Conservation (phyloP, 768 basidiomycete genomes). For the Pulveroboletus sp. region DNA sequence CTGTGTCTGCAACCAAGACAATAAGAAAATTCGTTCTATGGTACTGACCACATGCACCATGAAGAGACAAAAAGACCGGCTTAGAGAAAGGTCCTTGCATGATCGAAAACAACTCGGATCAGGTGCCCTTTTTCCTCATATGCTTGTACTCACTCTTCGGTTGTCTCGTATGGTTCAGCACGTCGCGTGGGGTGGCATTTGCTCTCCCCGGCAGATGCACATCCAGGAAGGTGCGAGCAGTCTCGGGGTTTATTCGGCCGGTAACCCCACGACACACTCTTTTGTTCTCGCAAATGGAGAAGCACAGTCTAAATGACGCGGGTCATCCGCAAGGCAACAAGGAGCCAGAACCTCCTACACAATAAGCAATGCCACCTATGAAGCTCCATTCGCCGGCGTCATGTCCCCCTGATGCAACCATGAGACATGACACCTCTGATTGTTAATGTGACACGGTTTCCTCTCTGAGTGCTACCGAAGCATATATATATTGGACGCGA, state of each 20-base stretch:
- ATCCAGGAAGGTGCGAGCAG: too few relatives aligned
- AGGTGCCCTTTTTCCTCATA: background rate
- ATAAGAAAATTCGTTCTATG: conserved; percentile 8
- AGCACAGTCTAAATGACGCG: background rate
- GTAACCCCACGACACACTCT: background rate
- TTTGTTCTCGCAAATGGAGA: conserved; percentile 21
- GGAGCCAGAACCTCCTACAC: conserved; percentile 5
- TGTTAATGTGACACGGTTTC: background rate
- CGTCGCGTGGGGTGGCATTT: too few relatives aligned
- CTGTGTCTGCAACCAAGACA: conserved; percentile 19
- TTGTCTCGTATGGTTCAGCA: too few relatives aligned
- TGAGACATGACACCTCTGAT: conserved; percentile 1
- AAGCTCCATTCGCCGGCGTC: conserved; percentile 4
- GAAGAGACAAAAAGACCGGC: conserved; percentile 15
- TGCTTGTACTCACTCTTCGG: background rate
- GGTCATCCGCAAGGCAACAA: too few relatives aligned
- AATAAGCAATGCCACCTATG: conserved; percentile 12
- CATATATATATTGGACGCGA: conserved; percentile 12
- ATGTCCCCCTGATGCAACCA: conserved; percentile 1
- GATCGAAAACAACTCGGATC: background rate
- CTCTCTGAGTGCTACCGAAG: background rate
- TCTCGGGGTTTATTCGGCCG: background rate
- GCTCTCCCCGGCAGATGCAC: too few relatives aligned
- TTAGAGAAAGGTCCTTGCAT: background rate
- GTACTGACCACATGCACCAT: background rate